These are phyloP conservation scores for Aspergillus sp. DNA, from an alignment of 2,329 filamentous ascomycete species.

Conservation along the genomic window DNA sequence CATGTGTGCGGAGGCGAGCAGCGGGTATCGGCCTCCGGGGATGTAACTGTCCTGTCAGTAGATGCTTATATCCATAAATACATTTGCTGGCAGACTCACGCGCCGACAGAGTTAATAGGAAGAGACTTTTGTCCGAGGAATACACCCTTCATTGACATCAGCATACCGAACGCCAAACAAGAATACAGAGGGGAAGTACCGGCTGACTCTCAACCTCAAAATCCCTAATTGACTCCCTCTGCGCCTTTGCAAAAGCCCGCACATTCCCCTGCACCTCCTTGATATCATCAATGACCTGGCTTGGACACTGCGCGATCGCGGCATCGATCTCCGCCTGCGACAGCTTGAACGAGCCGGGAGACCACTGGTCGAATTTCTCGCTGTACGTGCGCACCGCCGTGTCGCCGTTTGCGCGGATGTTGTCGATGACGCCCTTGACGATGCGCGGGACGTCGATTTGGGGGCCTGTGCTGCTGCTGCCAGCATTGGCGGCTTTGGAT, in stretches of 20 bases:
- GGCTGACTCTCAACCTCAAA: conserved; percentile 53
- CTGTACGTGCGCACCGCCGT: conserved; percentile 50
- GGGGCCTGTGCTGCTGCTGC: neutral
- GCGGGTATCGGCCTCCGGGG: conserved; percentile 53
- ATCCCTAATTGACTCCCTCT: conserved; percentile 48
- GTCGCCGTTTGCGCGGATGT: conserved; percentile 50
- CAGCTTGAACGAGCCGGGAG: conserved; percentile 50
- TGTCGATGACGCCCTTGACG: conserved; percentile 50
- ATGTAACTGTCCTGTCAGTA: conserved; percentile 38
- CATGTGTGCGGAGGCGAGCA: conserved; percentile 57
- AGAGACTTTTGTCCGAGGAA: conserved; percentile 53
- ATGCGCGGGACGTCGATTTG: conserved; percentile 37
- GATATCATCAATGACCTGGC: conserved; percentile 54
- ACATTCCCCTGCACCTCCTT: conserved; percentile 54
- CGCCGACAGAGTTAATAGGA: conserved; percentile 49
- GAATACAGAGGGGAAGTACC: neutral
- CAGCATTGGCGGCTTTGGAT: neutral
- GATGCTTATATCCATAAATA: neutral
- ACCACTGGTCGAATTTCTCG: conserved; percentile 57
- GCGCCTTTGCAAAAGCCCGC: conserved; percentile 49
- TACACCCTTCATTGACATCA: conserved; percentile 37
- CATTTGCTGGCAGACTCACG: conserved; percentile 28
- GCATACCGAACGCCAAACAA: neutral
- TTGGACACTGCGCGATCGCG: conserved; percentile 45
- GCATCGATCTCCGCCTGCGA: conserved; percentile 46